Conservation (phyloP, 2,329 filamentous ascomycete genomes). For the Penicillium sp. region DNA sequence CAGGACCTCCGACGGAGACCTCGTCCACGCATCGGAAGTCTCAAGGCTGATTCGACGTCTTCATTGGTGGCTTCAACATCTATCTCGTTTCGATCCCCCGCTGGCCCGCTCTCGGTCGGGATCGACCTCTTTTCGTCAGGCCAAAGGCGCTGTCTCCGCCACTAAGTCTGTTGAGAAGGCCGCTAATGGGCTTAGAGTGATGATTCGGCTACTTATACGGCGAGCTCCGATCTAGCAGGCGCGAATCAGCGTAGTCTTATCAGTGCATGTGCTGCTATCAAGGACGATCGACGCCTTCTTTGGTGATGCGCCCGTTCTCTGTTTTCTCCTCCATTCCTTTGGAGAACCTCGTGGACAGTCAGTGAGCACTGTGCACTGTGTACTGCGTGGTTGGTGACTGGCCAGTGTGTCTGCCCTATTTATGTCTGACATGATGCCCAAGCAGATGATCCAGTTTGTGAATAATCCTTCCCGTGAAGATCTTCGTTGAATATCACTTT, state of each 20-base stretch:
- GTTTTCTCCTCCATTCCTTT: neutral
- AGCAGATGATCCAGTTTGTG: neutral
- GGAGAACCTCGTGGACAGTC: neutral
- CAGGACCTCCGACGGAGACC: slow-evolving; percentile 8
- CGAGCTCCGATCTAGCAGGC: slow-evolving; percentile 21
- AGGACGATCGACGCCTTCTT: slow-evolving; percentile 6
- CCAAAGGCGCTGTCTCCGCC: neutral
- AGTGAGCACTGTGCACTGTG: no score
- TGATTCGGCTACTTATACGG: slow-evolving; percentile 7
- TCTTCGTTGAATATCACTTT: neutral
- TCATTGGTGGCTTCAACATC: slow-evolving; percentile 1
- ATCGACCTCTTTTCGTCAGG: neutral
- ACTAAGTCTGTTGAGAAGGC: neutral
- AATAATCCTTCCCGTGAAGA: neutral
- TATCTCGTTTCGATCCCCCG: neutral
- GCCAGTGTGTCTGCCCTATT: neutral
- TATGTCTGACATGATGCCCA: neutral
- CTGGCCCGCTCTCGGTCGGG: neutral
- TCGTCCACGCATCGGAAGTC: neutral
- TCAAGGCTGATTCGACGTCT: neutral
- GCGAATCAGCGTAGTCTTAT: slow-evolving; percentile 33
- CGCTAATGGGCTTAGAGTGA: neutral
- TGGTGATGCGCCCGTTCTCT: slow-evolving; percentile 5
- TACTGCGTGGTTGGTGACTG: neutral
- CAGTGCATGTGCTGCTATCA: slow-evolving; percentile 32